Percentiles rank a stretch among this genome's conserved stretches.
Conservation (phyloP, 2,329 filamentous ascomycete species). For the Alternaria alternata region DNA sequence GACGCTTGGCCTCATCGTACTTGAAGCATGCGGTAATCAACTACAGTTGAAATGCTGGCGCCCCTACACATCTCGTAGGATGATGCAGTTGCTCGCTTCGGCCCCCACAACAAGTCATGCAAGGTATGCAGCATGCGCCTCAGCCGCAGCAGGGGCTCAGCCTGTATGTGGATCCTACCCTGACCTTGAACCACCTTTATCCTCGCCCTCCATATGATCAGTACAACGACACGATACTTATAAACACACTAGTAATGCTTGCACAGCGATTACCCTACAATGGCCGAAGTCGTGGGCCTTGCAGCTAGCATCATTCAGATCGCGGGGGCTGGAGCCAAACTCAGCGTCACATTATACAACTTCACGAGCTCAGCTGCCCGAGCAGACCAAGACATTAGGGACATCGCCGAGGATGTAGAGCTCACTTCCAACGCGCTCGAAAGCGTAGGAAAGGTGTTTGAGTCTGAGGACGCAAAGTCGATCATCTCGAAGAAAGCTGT, state of each 20-base stretch:
- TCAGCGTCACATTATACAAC: slow-evolving; percentile 36
- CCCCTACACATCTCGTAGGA: not conserved
- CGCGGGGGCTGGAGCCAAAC: slow-evolving; percentile 31
- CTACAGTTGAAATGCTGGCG: not conserved
- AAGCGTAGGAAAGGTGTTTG: slow-evolving; percentile 32
- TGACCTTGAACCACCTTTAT: not conserved
- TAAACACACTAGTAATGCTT: not conserved
- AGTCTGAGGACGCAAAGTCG: slow-evolving; percentile 20
- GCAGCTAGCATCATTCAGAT: slow-evolving; percentile 38
- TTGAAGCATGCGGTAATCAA: not conserved
- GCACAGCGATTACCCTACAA: slow-evolving; percentile 1
- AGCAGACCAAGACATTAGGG: slow-evolving; percentile 33
- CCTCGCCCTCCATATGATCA: not conserved
- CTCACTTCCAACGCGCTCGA: slow-evolving; percentile 35
- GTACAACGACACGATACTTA: no score
- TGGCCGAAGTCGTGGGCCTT: slow-evolving; percentile 37
- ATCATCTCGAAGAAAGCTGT: slow-evolving; percentile 34
- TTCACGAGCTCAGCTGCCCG: slow-evolving; percentile 28
- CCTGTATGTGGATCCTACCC: not conserved
- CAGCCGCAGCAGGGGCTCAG: not conserved
- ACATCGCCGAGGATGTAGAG: slow-evolving; percentile 38
- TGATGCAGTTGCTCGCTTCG: not conserved
- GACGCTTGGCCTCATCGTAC: no score
- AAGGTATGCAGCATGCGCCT: not conserved
- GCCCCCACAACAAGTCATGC: not conserved